phyloP scores from a whole-genome alignment of 2,329 filamentous ascomycete genomes.

The Leptosphaerulina australis region DNA sequence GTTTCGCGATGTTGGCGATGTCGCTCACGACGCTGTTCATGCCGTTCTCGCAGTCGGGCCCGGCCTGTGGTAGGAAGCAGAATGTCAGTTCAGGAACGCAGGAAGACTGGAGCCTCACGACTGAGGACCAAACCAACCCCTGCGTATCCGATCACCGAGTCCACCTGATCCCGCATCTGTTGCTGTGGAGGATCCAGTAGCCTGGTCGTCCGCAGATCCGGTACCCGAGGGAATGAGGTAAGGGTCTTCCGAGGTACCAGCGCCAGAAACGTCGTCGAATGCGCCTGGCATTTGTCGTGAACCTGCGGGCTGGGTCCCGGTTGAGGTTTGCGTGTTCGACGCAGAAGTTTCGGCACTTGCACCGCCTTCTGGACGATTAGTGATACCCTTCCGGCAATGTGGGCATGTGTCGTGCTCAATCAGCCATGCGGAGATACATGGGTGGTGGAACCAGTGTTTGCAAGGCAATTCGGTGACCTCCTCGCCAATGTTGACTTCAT shows the following conservation, averaged over 20 bases:
- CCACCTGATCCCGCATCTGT: conserved; percentile 22
- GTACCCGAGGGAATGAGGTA: conserved; percentile 23
- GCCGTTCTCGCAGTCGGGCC: conserved; percentile 14
- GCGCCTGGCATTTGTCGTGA: conserved; percentile 39
- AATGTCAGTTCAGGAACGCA: conserved; percentile 2
- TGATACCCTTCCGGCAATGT: conserved; percentile 68
- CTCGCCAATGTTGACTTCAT: conserved; percentile 74
- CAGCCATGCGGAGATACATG: conserved; percentile 83
- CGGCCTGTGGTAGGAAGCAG: conserved; percentile 1
- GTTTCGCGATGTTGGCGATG: conserved; percentile 6
- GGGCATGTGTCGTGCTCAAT: conserved; percentile 92
- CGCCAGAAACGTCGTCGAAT: conserved; percentile 28
- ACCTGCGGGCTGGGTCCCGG: conserved; percentile 15
- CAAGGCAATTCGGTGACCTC: conserved; percentile 82
- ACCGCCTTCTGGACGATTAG: conserved; percentile 41
- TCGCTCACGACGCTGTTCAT: conserved; percentile 8
- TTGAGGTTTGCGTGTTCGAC: conserved; percentile 13
- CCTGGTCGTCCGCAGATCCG: conserved; percentile 13
- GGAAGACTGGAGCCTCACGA: conserved; percentile 7
- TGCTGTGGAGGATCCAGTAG: conserved; percentile 20
- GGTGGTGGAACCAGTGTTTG: conserved; percentile 89
- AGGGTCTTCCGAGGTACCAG: conserved; percentile 29
- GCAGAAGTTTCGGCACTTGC: conserved; percentile 18
- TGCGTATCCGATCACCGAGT: conserved; percentile 39
- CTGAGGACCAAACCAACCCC: conserved; percentile 44